Evolutionary conservation across 108 stramenopile species (phyloP), one percentile per base, ranked within the genome.

Genomic region (Chaetoceros muelleri): DNA sequence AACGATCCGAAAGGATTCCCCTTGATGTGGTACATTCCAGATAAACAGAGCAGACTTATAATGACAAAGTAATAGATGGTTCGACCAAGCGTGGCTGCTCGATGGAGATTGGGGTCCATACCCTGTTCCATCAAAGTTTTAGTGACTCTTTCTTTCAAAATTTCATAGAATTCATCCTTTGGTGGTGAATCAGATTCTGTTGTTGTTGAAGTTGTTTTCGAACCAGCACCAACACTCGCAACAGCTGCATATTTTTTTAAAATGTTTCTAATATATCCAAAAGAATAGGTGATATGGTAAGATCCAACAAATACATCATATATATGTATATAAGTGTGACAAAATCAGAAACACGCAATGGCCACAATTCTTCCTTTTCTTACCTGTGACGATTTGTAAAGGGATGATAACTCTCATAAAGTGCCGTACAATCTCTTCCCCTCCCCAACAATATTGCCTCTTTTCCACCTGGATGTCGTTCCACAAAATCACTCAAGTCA

Each of bases 351-450:
- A 55, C 29, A 30, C 20, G 22, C 18, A 28, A 55, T 51, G 16
- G n/a, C n/a, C n/a, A n/a, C n/a, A n/a, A n/a, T n/a, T n/a, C 13
- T 10, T 18, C 24, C 10, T 16, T 8, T 28, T 8, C 55, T 10
- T 10, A 56, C 31, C 53, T 19, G 30, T 72, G 64, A 18, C 52
- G 53, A n/a, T 62, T 27, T 22, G 72, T 63, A 55, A 80, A 80
- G 28, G 72, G 61, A 59, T 84, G 82, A 66, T 84, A 84, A 27
- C 63, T 66, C 62, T 84, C 78, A 44, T 80, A 70, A 28, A 84
- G 46, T 18, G 78, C 78, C 3, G 82, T 84, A 59, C 78, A 79
- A 60, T 84, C 82, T 24, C 78, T 65, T n/a, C 78, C 78, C 31
- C 56, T 61, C 30, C 78, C 82, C 24, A 84, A 52, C 23, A 66